These are phyloP conservation scores for Tolypocladium inflatum DNA, from an alignment of 2,329 filamentous ascomycete species.

Conservation along the genomic window DNA sequence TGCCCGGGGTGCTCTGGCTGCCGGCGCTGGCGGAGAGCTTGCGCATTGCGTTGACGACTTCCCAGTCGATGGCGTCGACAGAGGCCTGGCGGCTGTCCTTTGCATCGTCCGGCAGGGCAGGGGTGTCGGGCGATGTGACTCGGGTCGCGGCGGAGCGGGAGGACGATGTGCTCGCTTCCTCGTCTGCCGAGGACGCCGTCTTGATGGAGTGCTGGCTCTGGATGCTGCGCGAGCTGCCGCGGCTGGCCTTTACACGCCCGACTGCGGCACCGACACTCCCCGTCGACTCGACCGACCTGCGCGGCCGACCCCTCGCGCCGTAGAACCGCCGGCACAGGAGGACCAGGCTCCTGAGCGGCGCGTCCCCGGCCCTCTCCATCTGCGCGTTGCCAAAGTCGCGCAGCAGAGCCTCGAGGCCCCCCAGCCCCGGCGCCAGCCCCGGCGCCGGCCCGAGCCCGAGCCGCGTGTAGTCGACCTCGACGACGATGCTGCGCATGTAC, in stretches of 20 bases:
- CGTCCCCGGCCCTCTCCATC: constrained; percentile 7
- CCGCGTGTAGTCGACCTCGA: constrained; percentile 32
- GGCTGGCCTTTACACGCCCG: neutral
- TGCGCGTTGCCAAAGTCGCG: constrained; percentile 17
- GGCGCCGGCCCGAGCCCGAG: constrained; percentile 22
- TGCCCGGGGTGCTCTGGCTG: neutral
- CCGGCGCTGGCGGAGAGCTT: neutral
- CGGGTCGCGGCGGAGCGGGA: neutral
- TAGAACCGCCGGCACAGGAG: constrained; percentile 25
- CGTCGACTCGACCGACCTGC: neutral
- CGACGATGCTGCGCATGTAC: constrained; percentile 24
- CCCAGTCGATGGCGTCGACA: constrained; percentile 1
- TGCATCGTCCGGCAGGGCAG: too few relatives aligned
- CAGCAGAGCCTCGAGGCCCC: constrained; percentile 16
- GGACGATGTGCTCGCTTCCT: too few relatives aligned
- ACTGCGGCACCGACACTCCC: neutral
- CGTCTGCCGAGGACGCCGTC: neutral
- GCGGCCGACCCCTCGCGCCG: constrained; percentile 10
- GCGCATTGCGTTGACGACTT: neutral
- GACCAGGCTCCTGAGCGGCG: constrained; percentile 19
- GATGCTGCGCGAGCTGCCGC: neutral
- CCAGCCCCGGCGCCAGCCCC: constrained; percentile 12
- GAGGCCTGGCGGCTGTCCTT: neutral
- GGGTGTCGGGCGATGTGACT: neutral
- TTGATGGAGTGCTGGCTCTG: neutral